phyloP scores from a whole-genome alignment of 148 eudicot species.

The Amaranthus hypochondriacus region DNA sequence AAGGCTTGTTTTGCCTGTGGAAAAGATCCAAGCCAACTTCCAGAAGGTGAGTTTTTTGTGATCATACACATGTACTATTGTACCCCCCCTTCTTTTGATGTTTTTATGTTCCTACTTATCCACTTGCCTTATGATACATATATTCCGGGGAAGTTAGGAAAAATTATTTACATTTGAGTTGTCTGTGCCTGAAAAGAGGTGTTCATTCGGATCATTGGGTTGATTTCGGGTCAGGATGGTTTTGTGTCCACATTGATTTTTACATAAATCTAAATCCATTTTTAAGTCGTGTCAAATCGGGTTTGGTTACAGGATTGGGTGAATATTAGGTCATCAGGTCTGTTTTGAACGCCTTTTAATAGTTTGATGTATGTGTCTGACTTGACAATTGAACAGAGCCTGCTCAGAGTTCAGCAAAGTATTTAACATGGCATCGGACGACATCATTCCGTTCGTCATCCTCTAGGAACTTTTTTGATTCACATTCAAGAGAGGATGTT shows the following conservation, averaged over 20 bases:
- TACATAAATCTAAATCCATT: too few relatives aligned
- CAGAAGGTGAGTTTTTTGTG: constrained; percentile 37
- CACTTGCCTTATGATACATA: neutral
- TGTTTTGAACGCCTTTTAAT: too few relatives aligned
- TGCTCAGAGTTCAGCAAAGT: constrained; percentile 60
- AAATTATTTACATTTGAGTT: too few relatives aligned
- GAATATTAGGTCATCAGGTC: too few relatives aligned
- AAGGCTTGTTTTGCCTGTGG: constrained; percentile 86
- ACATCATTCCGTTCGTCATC: constrained; percentile 75
- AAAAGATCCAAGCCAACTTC: constrained; percentile 70
- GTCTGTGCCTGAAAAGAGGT: too few relatives aligned
- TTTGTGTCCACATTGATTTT: too few relatives aligned
- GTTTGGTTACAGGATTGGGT: too few relatives aligned
- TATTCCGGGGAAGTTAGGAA: too few relatives aligned
- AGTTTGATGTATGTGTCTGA: too few relatives aligned
- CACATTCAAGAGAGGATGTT: constrained; percentile 53
- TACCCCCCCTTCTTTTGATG: neutral
- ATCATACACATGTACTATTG: neutral
- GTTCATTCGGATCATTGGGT: too few relatives aligned
- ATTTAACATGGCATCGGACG: constrained; percentile 91
- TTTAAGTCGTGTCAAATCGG: too few relatives aligned
- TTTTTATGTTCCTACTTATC: neutral
- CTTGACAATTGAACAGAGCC: constrained; percentile 39
- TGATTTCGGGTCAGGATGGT: too few relatives aligned
- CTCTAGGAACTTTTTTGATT: constrained; percentile 59